Evolutionary conservation across 1,139 yeast species (phyloP), one percentile per base, ranked within the genome.

Genomic region (Hansenula sp.): DNA sequence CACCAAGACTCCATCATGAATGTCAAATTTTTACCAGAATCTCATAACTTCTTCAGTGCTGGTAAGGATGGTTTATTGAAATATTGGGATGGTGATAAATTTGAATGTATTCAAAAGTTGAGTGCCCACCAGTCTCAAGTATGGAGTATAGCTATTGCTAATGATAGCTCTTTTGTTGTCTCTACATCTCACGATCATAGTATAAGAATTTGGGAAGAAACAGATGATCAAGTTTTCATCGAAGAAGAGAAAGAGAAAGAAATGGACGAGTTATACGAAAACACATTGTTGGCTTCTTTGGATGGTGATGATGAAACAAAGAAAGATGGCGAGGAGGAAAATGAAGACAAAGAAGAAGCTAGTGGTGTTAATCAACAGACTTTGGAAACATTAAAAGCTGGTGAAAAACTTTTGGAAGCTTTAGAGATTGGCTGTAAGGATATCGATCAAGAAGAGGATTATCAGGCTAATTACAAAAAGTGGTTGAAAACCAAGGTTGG

Each of bases 51-150:
- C 63, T 87, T 94, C 66, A 85, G 96, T 42, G 82, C 90, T 47
- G 84, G 94, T 40, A 93, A 93, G 62, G 99, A 93, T 65, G 91
- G 89, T 13, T 67, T 84, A 51, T 77, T 93, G 46, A 93, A 94
- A 66, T 90, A 89, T 63, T 93, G 99, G 99, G 99, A 93, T 65
- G 99, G 98, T 52, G 96, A 88, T 59, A 93, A 93, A 67, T 93
- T 93, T 63, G 97, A 89, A 57, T 87, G 94, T 63, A 79, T 93
- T 52, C 98, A 93, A 64, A 86, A 85, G 59, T 70, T 91, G 38
- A 77, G 87, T 3, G 94, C 86, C 1, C 99, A 94, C 62, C 96
- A 90, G 50, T 78, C 89, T 47, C 98, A 93, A 66, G 95, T 93
- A 21, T 93, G 98, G 98, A 79, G 91, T 42, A 65, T 94, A 46